phyloP scores from a whole-genome alignment of 2,329 filamentous ascomycete genomes.

The Fusarium nurragi region DNA sequence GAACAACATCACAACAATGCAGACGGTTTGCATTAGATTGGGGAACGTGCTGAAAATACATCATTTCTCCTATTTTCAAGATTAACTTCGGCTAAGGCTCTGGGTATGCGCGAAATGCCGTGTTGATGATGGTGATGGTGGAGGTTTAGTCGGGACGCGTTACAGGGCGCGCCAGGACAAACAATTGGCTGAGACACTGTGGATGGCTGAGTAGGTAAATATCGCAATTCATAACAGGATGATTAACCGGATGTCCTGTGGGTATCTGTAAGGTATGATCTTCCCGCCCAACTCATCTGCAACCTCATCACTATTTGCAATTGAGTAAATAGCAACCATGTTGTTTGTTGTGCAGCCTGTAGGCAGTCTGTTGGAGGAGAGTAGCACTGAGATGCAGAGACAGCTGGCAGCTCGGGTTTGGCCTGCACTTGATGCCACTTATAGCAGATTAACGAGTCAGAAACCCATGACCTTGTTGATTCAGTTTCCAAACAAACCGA shows the following conservation, averaged over 20 bases:
- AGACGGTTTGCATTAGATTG: not conserved
- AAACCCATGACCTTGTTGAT: conserved; percentile 3
- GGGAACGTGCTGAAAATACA: not conserved
- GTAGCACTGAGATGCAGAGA: conserved; percentile 8
- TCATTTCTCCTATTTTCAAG: not conserved
- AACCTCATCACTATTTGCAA: conserved; percentile 17
- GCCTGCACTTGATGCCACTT: not conserved
- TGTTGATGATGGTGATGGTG: conserved; percentile 20
- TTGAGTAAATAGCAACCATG: conserved; percentile 36
- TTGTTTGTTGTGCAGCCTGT: conserved; percentile 17
- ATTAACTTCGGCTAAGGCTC: conserved; percentile 23
- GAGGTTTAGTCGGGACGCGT: conserved; percentile 35
- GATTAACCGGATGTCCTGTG: not conserved
- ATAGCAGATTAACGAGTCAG: not conserved
- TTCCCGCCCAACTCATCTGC: conserved; percentile 33
- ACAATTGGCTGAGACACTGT: conserved; percentile 18
- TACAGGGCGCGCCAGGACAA: conserved; percentile 22
- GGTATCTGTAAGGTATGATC: not conserved
- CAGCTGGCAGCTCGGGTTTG: conserved; percentile 9
- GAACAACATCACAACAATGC: conserved; percentile 10
- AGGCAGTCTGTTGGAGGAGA: not conserved
- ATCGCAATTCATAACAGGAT: conserved; percentile 8
- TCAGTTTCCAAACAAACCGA: conserved; percentile 7
- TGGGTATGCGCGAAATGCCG: conserved; percentile 26
- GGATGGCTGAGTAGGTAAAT: conserved; percentile 25